These are phyloP conservation scores for Dianthus caryophyllus DNA, from an alignment of 148 eudicot genomes.

Conservation along the genomic window DNA sequence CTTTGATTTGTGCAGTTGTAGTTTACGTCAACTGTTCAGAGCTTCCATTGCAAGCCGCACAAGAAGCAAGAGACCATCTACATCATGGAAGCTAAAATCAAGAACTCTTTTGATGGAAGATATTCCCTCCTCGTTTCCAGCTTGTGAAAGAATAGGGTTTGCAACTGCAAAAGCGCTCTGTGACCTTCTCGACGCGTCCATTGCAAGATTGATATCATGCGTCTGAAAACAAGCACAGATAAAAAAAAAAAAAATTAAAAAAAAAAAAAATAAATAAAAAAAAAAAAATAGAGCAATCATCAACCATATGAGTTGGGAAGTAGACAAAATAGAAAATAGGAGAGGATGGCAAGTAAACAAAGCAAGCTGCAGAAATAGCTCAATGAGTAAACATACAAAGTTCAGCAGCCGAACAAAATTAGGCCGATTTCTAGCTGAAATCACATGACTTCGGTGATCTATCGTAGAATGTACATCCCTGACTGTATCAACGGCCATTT, in stretches of 20 bases:
- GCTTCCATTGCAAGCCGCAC: constrained; percentile 43
- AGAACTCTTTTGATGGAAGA: constrained; percentile 35
- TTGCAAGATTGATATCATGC: constrained; percentile 34
- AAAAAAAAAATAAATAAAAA: not conserved
- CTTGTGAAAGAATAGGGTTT: constrained; percentile 23
- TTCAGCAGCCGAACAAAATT: constrained; percentile 32
- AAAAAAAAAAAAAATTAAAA: not conserved
- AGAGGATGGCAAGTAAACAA: not conserved
- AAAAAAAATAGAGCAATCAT: not conserved
- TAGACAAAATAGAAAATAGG: not conserved
- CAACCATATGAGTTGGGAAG: not conserved
- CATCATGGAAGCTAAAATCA: constrained; percentile 51
- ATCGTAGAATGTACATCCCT: constrained; percentile 25
- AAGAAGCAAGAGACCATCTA: constrained; percentile 33
- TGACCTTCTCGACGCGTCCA: constrained; percentile 44
- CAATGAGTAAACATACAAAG: constrained; percentile 30
- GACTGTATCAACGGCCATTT: constrained; percentile 22
- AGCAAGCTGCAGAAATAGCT: not conserved
- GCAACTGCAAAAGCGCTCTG: constrained; percentile 37
- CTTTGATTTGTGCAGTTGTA: not conserved
- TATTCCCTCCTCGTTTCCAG: constrained; percentile 35
- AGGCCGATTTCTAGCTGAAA: constrained; percentile 38
- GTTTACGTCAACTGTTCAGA: constrained; percentile 18
- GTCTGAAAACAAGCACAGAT: constrained; percentile 22
- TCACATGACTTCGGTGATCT: constrained; percentile 34